Evolutionary conservation across 1,284 basidiomycete genomes (phyloP), one percentile per base, ranked within the genome.

Genomic region (Mycena sp.): DNA sequence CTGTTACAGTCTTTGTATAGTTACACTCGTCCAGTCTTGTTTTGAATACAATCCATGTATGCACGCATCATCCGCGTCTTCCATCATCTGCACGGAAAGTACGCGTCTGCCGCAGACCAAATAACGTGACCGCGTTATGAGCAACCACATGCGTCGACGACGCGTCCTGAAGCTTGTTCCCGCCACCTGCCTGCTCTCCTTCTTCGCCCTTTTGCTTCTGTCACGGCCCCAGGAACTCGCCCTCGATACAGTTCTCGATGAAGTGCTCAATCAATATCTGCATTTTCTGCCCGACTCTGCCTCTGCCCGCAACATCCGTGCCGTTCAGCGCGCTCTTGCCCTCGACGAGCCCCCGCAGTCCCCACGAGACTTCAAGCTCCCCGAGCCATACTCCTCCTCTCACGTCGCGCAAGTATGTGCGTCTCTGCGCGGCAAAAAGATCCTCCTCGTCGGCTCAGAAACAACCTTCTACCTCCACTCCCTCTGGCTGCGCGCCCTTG

Each of bases 361-460:
- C 26, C 59, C 59, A 11, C 49, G 69, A 60, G 21, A 58, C 37
- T 57, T 69, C 64, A 48, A 32, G 9, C 4, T 56, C 16, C 29
- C 49, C 16, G 38, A 56, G 16, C 41, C 37, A 54, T 46, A 63
- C 26, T 26, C 58, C 9, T 46, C 32, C 32, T 7, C 54, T 4
- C 61, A 53, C 21, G 54, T 67, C 37, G 44, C 59, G 25, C 44
- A 68, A 25, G 63, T 80, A 3, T 86, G 84, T 62, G 58, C 69
- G 17, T 60, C 71, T 6, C 70, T 85, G 19, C 64, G 73, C 26
- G 78, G 77, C n/a, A 82, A 79, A 65, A 76, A 72, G 35, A 67
- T 85, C 41, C 73, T 83, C 6, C 76, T 86, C 64, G 75, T 85
- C 19, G 85, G 84, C 12, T 78, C 83, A 37, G 79, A 82, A 58